These are phyloP conservation scores for Penicillium sp. DNA, from an alignment of 2,329 filamentous ascomycete genomes.

Conservation along the genomic window DNA sequence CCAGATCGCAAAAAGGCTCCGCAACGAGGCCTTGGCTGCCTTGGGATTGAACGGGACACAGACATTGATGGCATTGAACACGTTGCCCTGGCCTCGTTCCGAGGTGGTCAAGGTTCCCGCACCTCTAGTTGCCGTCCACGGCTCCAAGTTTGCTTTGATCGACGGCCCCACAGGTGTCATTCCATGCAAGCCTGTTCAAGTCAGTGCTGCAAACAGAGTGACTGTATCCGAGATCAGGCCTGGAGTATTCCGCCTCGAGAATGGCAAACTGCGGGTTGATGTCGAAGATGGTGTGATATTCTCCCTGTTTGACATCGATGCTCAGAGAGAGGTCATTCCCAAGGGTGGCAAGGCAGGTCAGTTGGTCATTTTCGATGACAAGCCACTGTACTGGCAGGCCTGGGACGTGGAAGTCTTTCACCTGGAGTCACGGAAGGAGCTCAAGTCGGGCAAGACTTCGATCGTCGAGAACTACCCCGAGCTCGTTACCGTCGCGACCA, in stretches of 20 bases:
- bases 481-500: constrained; percentile 73
- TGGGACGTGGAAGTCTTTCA: constrained; percentile 99
- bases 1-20: constrained; percentile 63
- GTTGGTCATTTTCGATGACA: constrained; percentile 92
- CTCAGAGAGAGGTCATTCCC: constrained; percentile 71
- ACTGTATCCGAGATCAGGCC: constrained; percentile 47
- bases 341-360: constrained; percentile 74
- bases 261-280: constrained; percentile 66
- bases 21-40: constrained; percentile 62
- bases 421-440: constrained; percentile 73
- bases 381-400: constrained; percentile 93
- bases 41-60: constrained; percentile 55
- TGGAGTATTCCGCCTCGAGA: constrained; percentile 71
- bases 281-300: constrained; percentile 72
- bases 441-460: constrained; percentile 61
- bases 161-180: constrained; percentile 44
- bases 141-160: constrained; percentile 39
- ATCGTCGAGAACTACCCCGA: constrained; percentile 68
- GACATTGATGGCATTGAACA: constrained; percentile 66
- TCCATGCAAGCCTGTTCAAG: constrained; percentile 23
- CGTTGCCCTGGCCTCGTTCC: constrained; percentile 75
- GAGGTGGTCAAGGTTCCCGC: constrained; percentile 63
- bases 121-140: constrained; percentile 17
- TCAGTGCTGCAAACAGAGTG: constrained; percentile 27
- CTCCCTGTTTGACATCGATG: constrained; percentile 70